phyloP scores from a whole-genome alignment of 805 yeast species.

The Candida michaelii region DNA sequence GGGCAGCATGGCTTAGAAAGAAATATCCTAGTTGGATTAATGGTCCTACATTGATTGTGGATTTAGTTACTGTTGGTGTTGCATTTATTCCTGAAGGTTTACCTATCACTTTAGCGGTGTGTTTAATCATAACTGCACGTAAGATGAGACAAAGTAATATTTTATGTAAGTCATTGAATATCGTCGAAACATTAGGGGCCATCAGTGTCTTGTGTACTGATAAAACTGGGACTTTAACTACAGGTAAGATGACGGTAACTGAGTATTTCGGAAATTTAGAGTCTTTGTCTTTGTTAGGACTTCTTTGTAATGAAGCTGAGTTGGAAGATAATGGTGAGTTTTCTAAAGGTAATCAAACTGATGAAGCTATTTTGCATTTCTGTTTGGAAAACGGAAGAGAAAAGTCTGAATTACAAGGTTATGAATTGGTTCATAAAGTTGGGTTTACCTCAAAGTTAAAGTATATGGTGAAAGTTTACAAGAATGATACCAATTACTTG shows the following conservation, averaged over 20 bases:
- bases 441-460: conserved; percentile 48
- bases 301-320: conserved; percentile 35
- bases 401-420: neutral
- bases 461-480: conserved; percentile 37
- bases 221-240: conserved; percentile 49
- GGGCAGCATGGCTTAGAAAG: conserved; percentile 46
- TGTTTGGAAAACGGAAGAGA: conserved; percentile 20
- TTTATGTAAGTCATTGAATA: conserved; percentile 45
- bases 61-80: conserved; percentile 45
- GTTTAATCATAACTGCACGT: conserved; percentile 47
- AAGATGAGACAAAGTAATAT: conserved; percentile 45
- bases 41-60: conserved; percentile 41
- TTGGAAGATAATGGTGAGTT: conserved; percentile 5
- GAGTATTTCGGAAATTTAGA: conserved; percentile 11
- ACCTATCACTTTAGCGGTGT: conserved; percentile 52
- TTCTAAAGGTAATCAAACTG: conserved; percentile 48
- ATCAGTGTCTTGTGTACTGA: conserved; percentile 47
- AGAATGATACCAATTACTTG: conserved; percentile 16
- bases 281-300: conserved; percentile 19
- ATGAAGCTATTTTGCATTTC: conserved; percentile 41
- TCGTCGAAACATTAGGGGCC: conserved; percentile 58
- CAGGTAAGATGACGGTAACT: conserved; percentile 47
- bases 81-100: conserved; percentile 54
- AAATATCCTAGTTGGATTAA: conserved; percentile 41
- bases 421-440: conserved; percentile 22